Evolutionary conservation across 2,329 filamentous ascomycete genomes (phyloP).

Genomic region (Aureobasidium sp.): DNA sequence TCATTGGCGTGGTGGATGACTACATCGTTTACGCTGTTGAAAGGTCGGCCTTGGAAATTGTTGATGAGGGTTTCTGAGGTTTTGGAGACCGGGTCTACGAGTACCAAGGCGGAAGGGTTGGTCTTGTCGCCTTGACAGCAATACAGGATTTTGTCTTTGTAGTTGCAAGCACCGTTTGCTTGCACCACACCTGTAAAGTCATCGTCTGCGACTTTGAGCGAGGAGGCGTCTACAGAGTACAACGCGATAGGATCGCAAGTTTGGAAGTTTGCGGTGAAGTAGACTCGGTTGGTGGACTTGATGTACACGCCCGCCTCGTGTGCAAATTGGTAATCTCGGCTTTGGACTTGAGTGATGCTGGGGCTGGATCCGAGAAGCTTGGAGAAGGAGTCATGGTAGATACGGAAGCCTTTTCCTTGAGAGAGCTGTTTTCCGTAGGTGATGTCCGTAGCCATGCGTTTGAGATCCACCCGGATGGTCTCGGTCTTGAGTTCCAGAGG

Average conservation of each 20-base stretch:
- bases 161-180: conserved; percentile 18
- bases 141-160: conserved; percentile 16
- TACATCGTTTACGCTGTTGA: conserved; percentile 51
- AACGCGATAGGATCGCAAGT: conserved; percentile 17
- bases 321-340: conserved; percentile 13
- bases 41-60: conserved; percentile 52
- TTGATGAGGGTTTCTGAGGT: conserved; percentile 35
- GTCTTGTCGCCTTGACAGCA: conserved; percentile 16
- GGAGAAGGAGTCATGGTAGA: conserved; percentile 4
- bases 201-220: conserved; percentile 8
- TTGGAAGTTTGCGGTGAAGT: conserved; percentile 26
- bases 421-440: neutral
- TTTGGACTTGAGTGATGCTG: conserved; percentile 2
- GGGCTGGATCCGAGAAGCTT: neutral
- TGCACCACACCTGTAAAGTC: conserved; percentile 11
- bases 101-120: conserved; percentile 14
- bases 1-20: conserved; percentile 42
- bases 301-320: conserved; percentile 26
- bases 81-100: conserved; percentile 12
- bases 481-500: neutral
- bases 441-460: conserved; percentile 6
- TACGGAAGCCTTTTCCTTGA: neutral
- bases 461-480: conserved; percentile 1
- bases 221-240: conserved; percentile 19
- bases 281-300: conserved; percentile 20